These are phyloP conservation scores for Solanum corneliomulleri DNA, from an alignment of 257 asterid species.

Conservation along the genomic window DNA sequence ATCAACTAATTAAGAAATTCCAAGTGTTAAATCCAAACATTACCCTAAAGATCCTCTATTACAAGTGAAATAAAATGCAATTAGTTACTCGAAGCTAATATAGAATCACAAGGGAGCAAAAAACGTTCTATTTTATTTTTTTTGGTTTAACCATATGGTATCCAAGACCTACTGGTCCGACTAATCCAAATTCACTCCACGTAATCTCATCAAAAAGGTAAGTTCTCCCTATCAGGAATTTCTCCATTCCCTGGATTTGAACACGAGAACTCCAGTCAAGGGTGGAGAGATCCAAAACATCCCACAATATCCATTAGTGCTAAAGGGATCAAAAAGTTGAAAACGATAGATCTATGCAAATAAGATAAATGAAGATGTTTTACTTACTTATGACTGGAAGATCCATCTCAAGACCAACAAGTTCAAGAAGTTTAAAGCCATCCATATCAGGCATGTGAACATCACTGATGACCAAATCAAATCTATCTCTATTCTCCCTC, in stretches of 20 bases:
- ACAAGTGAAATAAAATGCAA: not conserved
- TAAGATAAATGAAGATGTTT: not conserved
- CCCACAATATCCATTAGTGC: not conserved
- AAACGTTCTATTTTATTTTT: not conserved
- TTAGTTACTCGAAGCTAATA: not conserved
- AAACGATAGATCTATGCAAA: not conserved
- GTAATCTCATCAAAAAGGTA: not conserved
- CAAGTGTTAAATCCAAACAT: not conserved
- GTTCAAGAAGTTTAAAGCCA: slow-evolving; percentile 84
- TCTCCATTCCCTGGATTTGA: not conserved
- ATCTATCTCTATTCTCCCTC: slow-evolving; percentile 58
- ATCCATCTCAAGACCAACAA: slow-evolving; percentile 80
- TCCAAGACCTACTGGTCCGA: not conserved
- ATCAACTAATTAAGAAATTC: not conserved
- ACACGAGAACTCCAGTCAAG: not conserved
- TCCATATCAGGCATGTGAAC: slow-evolving; percentile 97
- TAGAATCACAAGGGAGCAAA: not conserved
- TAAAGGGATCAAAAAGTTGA: not conserved
- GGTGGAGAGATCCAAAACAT: not conserved
- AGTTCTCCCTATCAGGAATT: not conserved
- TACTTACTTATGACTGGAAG: slow-evolving; percentile 79
- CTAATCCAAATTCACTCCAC: not conserved
- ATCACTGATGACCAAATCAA: slow-evolving; percentile 74
- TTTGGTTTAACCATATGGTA: not conserved
- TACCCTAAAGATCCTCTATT: not conserved